These are phyloP conservation scores for Canariomyces notabilis DNA, from an alignment of 2,329 filamentous ascomycete species.

Conservation along the genomic window DNA sequence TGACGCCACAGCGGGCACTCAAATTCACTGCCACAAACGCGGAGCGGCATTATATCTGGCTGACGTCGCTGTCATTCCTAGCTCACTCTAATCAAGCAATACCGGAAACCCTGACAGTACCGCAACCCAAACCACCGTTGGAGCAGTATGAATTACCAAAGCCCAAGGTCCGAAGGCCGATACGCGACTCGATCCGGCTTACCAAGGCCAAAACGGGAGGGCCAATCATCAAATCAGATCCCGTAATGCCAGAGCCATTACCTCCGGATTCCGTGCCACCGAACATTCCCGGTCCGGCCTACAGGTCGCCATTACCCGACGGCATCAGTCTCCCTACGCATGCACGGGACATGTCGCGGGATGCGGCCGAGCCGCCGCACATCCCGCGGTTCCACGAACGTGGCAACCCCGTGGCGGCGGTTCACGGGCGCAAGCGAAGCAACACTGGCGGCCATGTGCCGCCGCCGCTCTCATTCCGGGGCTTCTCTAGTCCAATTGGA, in stretches of 20 bases:
- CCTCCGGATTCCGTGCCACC: slow-evolving; percentile 43
- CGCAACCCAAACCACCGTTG: slow-evolving; percentile 47
- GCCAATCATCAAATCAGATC: slow-evolving; percentile 20
- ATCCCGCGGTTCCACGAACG: slow-evolving; percentile 66
- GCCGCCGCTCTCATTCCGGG: slow-evolving; percentile 69
- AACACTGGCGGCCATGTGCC: slow-evolving; percentile 75
- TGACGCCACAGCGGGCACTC: slow-evolving; percentile 87
- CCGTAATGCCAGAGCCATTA: slow-evolving; percentile 24
- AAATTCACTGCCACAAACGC: slow-evolving; percentile 84
- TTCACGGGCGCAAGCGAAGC: slow-evolving; percentile 80
- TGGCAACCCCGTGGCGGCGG: slow-evolving; percentile 38
- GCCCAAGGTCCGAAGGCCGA: slow-evolving; percentile 48
- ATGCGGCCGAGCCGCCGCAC: slow-evolving; percentile 65
- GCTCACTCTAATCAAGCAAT: slow-evolving; percentile 81
- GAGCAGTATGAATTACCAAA: slow-evolving; percentile 46
- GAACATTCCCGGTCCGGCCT: slow-evolving; percentile 46
- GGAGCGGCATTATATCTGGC: slow-evolving; percentile 90
- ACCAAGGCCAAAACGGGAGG: slow-evolving; percentile 64
- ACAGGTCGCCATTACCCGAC: slow-evolving; percentile 38
- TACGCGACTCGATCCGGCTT: slow-evolving; percentile 84
- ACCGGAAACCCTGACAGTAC: slow-evolving; percentile 61
- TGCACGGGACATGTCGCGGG: slow-evolving; percentile 46
- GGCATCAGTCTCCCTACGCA: slow-evolving; percentile 34
- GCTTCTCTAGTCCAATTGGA: slow-evolving; percentile 59
- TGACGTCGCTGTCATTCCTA: slow-evolving; percentile 90